Evolutionary conservation across 306 rosid genomes (phyloP), one percentile per base, ranked within the genome.

Genomic region (Crataegus laevigata): DNA sequence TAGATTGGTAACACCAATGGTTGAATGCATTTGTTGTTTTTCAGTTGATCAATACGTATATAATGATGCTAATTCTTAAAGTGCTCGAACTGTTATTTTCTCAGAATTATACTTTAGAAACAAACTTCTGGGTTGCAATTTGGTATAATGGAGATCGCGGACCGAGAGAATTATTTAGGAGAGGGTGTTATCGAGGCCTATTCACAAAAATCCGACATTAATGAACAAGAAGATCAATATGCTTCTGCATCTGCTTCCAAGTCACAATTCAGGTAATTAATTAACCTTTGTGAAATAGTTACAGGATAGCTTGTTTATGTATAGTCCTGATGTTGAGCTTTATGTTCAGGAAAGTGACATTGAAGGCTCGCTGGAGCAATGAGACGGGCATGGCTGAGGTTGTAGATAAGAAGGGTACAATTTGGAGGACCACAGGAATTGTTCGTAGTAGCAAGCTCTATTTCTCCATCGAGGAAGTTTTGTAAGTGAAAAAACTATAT

Each of bases 341-440:
- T 72, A 34, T 74, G 51, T 38, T 57, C 54, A 91, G 98, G 85
- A 80, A 68, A 0, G 80, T 68, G 62, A 75, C 81, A 75, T 94
- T 91, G 71, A 84, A 55, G 50, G 83, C 86, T 65, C 50, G 70
- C 28, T 94, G 98, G 98, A 71, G 84, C 66, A 86, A 85, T 24
- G 84, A 85, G 57, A 81, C 84, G 77, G 89, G 83, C 83, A 85
- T 91, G 96, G 88, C 93, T 9, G 88, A 94, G 76, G 81, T 88
- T 24, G 57, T 79, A 68, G 89, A 86, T 82, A 87, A 78, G 47
- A 90, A 76, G 83, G 96, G 98, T 3, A 81, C 84, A 67, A 73
- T 83, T 84, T 89, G 93, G 91, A 89, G 78, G 58, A 85, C 96
- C 58, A 86, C 94, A 38, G 96, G 93, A 73, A 84, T 89, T 72